These are phyloP conservation scores for Przewalskia tangutica DNA, from an alignment of 257 asterid species.

Conservation along the genomic window DNA sequence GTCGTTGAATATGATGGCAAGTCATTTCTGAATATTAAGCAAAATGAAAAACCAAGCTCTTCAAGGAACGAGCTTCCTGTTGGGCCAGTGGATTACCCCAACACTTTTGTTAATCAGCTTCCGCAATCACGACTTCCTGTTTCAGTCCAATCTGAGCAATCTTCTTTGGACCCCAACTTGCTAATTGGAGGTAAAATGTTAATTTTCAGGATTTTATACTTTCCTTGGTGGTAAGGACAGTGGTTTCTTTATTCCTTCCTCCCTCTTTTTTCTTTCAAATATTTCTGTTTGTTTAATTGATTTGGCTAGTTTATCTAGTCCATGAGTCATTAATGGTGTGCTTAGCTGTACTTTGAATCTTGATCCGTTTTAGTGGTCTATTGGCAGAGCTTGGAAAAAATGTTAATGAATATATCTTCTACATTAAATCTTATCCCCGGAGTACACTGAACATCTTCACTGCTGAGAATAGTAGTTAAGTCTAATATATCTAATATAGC, in stretches of 20 bases:
- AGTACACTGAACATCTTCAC: background rate
- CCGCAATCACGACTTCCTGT: slow-evolving; percentile 38
- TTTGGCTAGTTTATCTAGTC: background rate
- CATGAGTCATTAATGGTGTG: background rate
- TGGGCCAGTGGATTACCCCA: slow-evolving; percentile 53
- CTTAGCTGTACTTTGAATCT: background rate
- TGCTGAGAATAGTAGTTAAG: background rate
- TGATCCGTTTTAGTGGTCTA: background rate
- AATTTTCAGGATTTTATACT: background rate
- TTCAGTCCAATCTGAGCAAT: slow-evolving; percentile 37
- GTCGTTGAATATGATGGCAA: slow-evolving; percentile 94
- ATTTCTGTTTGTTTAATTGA: background rate
- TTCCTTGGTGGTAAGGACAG: background rate
- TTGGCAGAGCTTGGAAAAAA: background rate
- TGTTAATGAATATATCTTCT: background rate
- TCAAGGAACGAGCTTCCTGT: slow-evolving; percentile 38
- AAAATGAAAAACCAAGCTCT: slow-evolving; percentile 37
- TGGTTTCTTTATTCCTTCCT: background rate
- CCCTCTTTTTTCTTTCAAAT: background rate
- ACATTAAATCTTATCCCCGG: background rate
- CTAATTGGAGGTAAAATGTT: slow-evolving; percentile 52
- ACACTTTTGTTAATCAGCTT: slow-evolving; percentile 48
- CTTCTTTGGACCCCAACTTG: slow-evolving; percentile 42
- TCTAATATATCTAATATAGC: too few relatives aligned
- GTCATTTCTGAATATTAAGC: slow-evolving; percentile 61